Evolutionary conservation across 2,329 filamentous ascomycete species (phyloP), one percentile per base, ranked within the genome.

Genomic region (Pseudogymnoascus sp.): DNA sequence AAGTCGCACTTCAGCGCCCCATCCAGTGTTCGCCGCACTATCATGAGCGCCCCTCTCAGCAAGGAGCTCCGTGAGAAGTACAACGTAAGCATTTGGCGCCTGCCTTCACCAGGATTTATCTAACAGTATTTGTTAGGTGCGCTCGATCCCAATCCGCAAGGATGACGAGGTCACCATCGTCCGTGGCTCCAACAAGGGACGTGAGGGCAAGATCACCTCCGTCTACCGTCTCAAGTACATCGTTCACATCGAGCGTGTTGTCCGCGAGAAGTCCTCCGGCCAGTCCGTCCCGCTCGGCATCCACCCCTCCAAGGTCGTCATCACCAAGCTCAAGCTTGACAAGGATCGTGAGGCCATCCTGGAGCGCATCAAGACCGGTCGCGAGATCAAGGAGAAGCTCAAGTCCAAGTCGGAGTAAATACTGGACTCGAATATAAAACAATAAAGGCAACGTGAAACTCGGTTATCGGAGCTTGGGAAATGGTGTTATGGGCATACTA

Each of bases 1-100:
- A 96, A 96, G 86, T 90, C 91, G 78, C 93, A 99, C 87, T 99
- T 96, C 87, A 83, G 85, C 79, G 95, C 95, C 72, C 92, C 93
- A 73, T 97, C 93, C 79, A 92, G 89, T 83, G 86, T 91, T 78
- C 93, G 95, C 81, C 91, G 95, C 78, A 85, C 88, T 75, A 96
- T 96, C 84, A 97, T 99, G 93, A 93, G 89, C 83, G 93, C 95
- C 73, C 90, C 91, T 75, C 86, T 97, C 73, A 90, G 85, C 84
- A 96, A 96, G 86, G 95, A 99, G 84, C 87, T 99, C 78, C 89
- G 92, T 78, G 93, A 96, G 83, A 95, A 99, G 88, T 90, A 99
- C 90, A 96, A 96, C 81, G 95, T 97, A 85, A 72, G 89, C 78
- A 62, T 40, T 13, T 35, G 13, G 38, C 19, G 21, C 13, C 36